These are phyloP conservation scores for Brassica cretica DNA, from an alignment of 345 rosid genomes.

Conservation along the genomic window DNA sequence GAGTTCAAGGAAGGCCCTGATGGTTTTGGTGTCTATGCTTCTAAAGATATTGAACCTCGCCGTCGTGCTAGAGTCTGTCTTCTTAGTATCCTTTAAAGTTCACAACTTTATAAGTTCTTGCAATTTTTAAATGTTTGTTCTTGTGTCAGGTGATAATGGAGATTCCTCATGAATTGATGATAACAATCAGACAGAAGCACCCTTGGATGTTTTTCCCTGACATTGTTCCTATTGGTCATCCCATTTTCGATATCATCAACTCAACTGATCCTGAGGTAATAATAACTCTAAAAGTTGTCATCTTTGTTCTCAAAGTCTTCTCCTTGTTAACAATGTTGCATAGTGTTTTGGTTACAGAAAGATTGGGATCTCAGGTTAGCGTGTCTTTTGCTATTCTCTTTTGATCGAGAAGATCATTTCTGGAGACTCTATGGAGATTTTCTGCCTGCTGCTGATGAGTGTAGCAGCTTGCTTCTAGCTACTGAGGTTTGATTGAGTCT, in stretches of 20 bases:
- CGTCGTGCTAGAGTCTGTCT: slow-evolving; percentile 84
- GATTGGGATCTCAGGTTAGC: slow-evolving; percentile 98
- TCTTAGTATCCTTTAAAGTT: background rate
- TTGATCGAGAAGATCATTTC: slow-evolving; percentile 74
- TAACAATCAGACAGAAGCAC: slow-evolving; percentile 76
- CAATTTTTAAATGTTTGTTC: slow-evolving; percentile 9
- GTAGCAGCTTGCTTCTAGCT: slow-evolving; percentile 91
- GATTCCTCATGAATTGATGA: slow-evolving; percentile 89
- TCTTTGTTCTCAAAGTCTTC: slow-evolving; percentile 8
- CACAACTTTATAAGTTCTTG: background rate
- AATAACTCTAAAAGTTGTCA: slow-evolving; percentile 15
- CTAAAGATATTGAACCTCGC: slow-evolving; percentile 82
- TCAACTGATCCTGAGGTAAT: slow-evolving; percentile 84
- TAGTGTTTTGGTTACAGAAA: slow-evolving; percentile 48
- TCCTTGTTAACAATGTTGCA: background rate
- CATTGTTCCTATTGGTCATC: slow-evolving; percentile 86
- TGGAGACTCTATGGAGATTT: slow-evolving; percentile 94
- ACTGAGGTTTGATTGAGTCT: slow-evolving; percentile 59
- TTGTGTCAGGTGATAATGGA: slow-evolving; percentile 78
- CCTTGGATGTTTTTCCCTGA: slow-evolving; percentile 99
- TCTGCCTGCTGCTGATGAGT: slow-evolving; percentile 78
- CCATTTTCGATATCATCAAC: slow-evolving; percentile 87
- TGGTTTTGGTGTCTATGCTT: slow-evolving; percentile 89
- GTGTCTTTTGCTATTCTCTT: slow-evolving; percentile 79
- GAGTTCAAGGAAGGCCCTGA: slow-evolving; percentile 89